Evolutionary conservation across 371 early-diverging fungal species (phyloP), one percentile per base, ranked within the genome.

Genomic region (Mucor circinelloides): DNA sequence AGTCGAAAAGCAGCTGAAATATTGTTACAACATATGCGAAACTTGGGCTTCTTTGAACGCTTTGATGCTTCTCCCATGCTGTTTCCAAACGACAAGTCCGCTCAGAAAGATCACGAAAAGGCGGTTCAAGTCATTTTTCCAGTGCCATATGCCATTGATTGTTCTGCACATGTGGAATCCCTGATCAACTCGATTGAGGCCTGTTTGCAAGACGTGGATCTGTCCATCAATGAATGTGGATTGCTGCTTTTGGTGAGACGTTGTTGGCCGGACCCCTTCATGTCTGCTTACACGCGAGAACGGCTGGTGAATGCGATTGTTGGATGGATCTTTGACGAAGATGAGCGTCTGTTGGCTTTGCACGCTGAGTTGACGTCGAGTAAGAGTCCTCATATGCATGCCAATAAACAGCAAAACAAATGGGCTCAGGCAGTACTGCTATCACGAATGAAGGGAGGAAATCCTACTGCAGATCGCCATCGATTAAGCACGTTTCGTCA

Each of bases 241-340:
- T 71, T 86, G 59, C 61, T 85, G 32, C 36, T 88, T 2, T 58
- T 88, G 8, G 71, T 77, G 0, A 77, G 87, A 9, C 80, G 85
- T 10, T 84, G 87, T 50, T 87, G 86, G 84, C 89, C 89, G 1
- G 85, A 86, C 40, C 81, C 85, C 9, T 84, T 85, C 61, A 85
- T 84, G 77, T 83, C 89, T 0, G 67, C 62, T 5, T 84, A 86
- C 54, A 81, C 85, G 2, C 63, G 65, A 0, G 83, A 86, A 42
- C 75, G 86, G 25, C 52, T 88, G 17, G 61, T 86, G 8, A 67
- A 79, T 9, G 74, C 81, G n/a, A 69, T 87, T 25, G 68, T 88
- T n/a, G 69, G 71, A 6, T 88, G 89, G 89, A 66, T 78, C 7
- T 75, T 86, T 42, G 71, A 79, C 44, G 89, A 87, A 57, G 89